A percentile compares a stretch with the other conserved stretches of the same genome.
Evolutionary conservation across 495 filamentous ascomycete species (phyloP).

Genomic region (Jackrogersella multiformis): DNA sequence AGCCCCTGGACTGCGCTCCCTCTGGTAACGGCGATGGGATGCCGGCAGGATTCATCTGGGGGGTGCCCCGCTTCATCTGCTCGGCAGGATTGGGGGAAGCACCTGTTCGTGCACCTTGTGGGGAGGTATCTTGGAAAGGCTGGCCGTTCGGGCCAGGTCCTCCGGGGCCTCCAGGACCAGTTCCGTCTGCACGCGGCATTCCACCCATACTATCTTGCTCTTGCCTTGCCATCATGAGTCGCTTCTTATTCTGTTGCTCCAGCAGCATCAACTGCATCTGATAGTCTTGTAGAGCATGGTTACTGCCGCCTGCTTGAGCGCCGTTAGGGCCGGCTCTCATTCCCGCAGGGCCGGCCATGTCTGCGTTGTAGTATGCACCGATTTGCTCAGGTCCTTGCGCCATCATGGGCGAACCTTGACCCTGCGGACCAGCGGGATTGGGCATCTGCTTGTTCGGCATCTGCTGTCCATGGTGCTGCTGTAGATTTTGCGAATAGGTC

Average conservation of each 20-base stretch:
- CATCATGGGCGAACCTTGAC: constrained; percentile 84
- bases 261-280: constrained; percentile 99
- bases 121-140: constrained; percentile 76
- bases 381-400: constrained; percentile 73
- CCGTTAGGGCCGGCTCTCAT: constrained; percentile 67
- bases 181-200: constrained; percentile 63
- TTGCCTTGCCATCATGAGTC: constrained; percentile 95
- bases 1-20: constrained; percentile 77
- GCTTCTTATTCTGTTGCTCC: constrained; percentile 98
- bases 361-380: constrained; percentile 72
- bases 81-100: constrained; percentile 90
- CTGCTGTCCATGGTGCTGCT: constrained; percentile 80
- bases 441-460: constrained; percentile 74
- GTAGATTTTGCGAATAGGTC: constrained; percentile 84
- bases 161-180: constrained; percentile 63
- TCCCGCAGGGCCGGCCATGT: constrained; percentile 58
- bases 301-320: constrained; percentile 69
- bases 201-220: constrained; percentile 83
- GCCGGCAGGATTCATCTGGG: constrained; percentile 82
- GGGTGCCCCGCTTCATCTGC: constrained; percentile 87
- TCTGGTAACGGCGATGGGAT: constrained; percentile 87
- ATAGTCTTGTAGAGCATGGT: constrained; percentile 96
- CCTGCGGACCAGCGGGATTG: constrained; percentile 59
- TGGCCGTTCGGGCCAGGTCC: constrained; percentile 63
- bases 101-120: constrained; percentile 79